Percentiles rank a stretch among this genome's conserved stretches.
Evolutionary conservation across 257 asterid genomes (phyloP).

Genomic region (Ehretia macrophylla): DNA sequence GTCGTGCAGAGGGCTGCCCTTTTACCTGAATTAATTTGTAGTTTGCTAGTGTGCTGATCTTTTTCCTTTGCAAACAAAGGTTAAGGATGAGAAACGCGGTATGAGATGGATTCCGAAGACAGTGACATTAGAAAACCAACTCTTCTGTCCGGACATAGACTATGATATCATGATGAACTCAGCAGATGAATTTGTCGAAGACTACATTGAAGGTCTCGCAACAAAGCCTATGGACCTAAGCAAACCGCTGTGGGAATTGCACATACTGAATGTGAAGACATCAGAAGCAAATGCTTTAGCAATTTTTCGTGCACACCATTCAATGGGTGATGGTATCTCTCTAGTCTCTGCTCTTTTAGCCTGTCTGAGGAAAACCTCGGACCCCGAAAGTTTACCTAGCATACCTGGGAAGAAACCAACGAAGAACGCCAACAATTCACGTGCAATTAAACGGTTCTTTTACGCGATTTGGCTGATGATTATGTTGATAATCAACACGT

Average conservation of each 20-base stretch:
- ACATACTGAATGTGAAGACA: conserved; percentile 37
- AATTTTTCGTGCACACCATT: conserved; percentile 33
- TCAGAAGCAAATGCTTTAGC: conserved; percentile 27
- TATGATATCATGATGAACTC: neutral
- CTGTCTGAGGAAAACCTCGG: conserved; percentile 20
- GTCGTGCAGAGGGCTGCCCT: no score
- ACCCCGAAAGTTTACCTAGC: conserved; percentile 30
- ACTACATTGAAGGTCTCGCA: conserved; percentile 19
- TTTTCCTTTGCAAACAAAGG: neutral
- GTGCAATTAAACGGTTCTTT: conserved; percentile 1
- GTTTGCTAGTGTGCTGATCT: no score
- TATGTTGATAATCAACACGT: conserved; percentile 16
- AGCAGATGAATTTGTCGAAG: conserved; percentile 29
- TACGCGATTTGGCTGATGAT: conserved; percentile 16
- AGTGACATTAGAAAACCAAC: conserved; percentile 29
- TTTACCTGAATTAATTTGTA: no score
- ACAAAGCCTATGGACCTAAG: conserved; percentile 18
- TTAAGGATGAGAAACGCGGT: conserved; percentile 5
- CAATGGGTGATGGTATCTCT: conserved; percentile 47
- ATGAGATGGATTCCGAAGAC: conserved; percentile 25
- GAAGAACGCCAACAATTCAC: neutral
- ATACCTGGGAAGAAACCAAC: conserved; percentile 11
- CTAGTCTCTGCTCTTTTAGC: conserved; percentile 29
- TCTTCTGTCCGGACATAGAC: conserved; percentile 24
- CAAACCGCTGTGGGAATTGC: conserved; percentile 47